Percentiles rank a stretch among this genome's conserved stretches.
These are phyloP conservation scores for Asclepias syriaca DNA, from an alignment of 257 asterid species.

Conservation along the genomic window DNA sequence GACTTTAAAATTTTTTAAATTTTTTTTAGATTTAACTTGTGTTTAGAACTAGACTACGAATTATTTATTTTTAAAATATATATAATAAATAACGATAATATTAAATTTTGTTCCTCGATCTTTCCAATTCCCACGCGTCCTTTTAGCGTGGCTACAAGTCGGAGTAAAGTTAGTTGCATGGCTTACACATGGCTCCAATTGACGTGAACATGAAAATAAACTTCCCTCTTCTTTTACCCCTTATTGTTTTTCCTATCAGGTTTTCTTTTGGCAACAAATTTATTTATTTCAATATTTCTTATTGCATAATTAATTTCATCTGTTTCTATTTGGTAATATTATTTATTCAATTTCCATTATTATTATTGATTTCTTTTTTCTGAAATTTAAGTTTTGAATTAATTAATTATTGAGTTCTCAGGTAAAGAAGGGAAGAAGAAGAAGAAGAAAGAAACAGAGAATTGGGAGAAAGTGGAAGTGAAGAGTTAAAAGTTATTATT, in stretches of 20 bases:
- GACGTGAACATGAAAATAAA: background rate
- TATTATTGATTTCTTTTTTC: no score
- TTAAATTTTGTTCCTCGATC: background rate
- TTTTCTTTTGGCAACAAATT: no score
- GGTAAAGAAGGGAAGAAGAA: background rate
- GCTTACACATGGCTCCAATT: background rate
- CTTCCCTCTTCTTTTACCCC: background rate
- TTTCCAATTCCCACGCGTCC: background rate
- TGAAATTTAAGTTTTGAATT: background rate
- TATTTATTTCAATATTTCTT: no score
- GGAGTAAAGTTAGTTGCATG: background rate
- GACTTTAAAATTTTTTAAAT: no score
- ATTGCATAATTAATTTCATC: no score
- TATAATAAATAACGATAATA: no score
- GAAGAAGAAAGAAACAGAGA: background rate
- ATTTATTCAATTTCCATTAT: background rate
- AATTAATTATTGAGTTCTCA: background rate
- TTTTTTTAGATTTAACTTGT: no score
- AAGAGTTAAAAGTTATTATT: background rate
- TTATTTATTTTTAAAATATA: no score
- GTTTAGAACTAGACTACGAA: no score
- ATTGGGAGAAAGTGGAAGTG: background rate
- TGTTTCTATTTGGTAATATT: background rate
- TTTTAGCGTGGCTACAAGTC: background rate
- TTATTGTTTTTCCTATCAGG: no score